Evolutionary conservation across 2,329 filamentous ascomycete species (phyloP), one percentile per base, ranked within the genome.

Genomic region (Sclerotinia sclerotiorum): DNA sequence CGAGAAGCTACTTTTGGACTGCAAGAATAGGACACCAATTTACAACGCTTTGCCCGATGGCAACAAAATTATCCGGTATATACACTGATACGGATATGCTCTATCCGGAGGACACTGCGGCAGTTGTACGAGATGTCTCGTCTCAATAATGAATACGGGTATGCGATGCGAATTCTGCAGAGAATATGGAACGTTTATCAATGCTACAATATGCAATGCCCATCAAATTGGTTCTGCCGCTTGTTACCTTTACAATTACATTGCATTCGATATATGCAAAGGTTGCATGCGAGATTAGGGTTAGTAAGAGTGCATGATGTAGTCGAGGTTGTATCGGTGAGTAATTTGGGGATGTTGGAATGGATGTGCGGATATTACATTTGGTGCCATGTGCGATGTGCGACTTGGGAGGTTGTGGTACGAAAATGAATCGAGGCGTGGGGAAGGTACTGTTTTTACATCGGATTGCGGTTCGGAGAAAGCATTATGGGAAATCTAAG

Each of bases 211-310:
- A 51, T 62, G 58, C 46, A 35, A 29, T 35, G 27, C 44, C 46
- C 46, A 62, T 49, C 21, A 21, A 24, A 35, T 49, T 62, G 44
- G 58, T 19, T 49, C 46, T 49, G 44, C 58, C 46, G 29, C 44
- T 19, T 49, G 29, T 39, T 39, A 51, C 29, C 7, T 51, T 5
- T 35, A n/a, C 21, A 39, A 4, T 61, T 61, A 48, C 44, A 49
- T 62, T 10, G 29, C 58, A 62, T 62, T 62, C 46, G 29, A 62
- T 51, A 62, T 35, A 62, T 62, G 46, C 58, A 29, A 46, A 51
- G 58, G 29, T 39, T 19, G 44, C 44, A 62, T 62, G 27, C 21
- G 21, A 35, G 29, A 35, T 49, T 35, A 21, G 46, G 21, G 21
- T n/a, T 42, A 39, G 21, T 39, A 10, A 62, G 29, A 32, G 11